A percentile compares a stretch with the other conserved stretches of the same genome.
Evolutionary conservation across 2,329 filamentous ascomycete genomes (phyloP).

Genomic region (Penicillium aurantiogriseum): DNA sequence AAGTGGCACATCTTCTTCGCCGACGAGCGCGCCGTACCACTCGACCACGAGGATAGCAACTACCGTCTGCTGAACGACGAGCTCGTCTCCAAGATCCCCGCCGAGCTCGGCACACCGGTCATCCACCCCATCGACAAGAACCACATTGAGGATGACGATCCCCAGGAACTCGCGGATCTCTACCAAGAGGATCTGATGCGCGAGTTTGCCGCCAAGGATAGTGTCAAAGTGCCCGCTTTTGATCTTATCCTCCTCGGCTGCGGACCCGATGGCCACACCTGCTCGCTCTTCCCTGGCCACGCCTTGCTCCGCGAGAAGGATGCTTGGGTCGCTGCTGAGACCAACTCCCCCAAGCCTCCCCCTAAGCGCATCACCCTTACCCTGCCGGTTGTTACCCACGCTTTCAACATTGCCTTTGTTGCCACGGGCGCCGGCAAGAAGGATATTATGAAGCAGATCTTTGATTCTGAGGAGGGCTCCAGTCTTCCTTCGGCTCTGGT

Average conservation of each 20-base stretch:
- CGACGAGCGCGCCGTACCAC: slow-evolving; percentile 90
- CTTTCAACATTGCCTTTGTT: slow-evolving; percentile 83
- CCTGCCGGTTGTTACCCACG: slow-evolving; percentile 84
- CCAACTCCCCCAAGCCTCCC: slow-evolving; percentile 93
- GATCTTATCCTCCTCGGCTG: slow-evolving; percentile 91
- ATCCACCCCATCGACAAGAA: slow-evolving; percentile 76
- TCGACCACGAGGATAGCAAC: slow-evolving; percentile 92
- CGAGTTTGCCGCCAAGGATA: slow-evolving; percentile 87
- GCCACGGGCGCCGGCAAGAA: slow-evolving; percentile 88
- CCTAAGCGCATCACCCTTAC: slow-evolving; percentile 87
- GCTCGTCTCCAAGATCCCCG: slow-evolving; percentile 82
- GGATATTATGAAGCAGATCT: slow-evolving; percentile 88
- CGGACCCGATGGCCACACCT: slow-evolving; percentile 95
- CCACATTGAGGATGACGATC: slow-evolving; percentile 70
- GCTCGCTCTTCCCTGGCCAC: slow-evolving; percentile 91
- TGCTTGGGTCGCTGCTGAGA: slow-evolving; percentile 89
- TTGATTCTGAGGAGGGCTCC: slow-evolving; percentile 70
- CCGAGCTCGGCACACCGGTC: slow-evolving; percentile 61
- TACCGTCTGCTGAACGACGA: slow-evolving; percentile 84
- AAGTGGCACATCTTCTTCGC: slow-evolving; percentile 99
- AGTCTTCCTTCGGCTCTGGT: slow-evolving; percentile 82
- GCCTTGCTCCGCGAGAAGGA: slow-evolving; percentile 78
- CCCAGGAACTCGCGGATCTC: slow-evolving; percentile 86
- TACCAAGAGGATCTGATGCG: slow-evolving; percentile 87
- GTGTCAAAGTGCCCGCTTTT: slow-evolving; percentile 90